Percentiles rank a stretch among this genome's conserved stretches.
Conservation (phyloP, 2,329 filamentous ascomycete species). For the Aspergillus luchuensis region DNA sequence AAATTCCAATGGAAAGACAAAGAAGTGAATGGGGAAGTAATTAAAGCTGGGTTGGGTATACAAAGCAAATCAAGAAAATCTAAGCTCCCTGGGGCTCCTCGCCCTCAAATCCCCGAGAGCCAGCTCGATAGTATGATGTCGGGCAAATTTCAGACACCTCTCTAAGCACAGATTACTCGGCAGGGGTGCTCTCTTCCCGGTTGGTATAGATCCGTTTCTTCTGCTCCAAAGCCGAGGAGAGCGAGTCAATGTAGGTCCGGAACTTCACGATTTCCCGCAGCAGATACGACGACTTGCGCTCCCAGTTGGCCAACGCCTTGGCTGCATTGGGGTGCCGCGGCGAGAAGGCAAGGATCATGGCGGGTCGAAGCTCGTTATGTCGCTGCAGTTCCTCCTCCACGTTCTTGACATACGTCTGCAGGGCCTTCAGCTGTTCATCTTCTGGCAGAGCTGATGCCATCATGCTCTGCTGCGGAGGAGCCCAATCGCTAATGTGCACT, state of each 20-base stretch:
- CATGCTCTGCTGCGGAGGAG: constrained; percentile 85
- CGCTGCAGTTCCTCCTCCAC: constrained; percentile 82
- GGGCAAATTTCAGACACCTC: not conserved
- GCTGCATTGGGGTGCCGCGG: constrained; percentile 76
- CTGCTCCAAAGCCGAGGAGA: constrained; percentile 69
- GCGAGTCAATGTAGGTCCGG: constrained; percentile 85
- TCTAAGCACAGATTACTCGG: constrained; percentile 4
- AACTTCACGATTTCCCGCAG: constrained; percentile 96
- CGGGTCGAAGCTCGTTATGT: constrained; percentile 84
- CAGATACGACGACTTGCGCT: constrained; percentile 89
- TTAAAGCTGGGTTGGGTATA: not conserved
- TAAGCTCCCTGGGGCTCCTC: not conserved
- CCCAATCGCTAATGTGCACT: constrained; percentile 83
- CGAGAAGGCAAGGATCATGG: constrained; percentile 88
- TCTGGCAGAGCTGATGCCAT: constrained; percentile 78
- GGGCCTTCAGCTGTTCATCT: constrained; percentile 73
- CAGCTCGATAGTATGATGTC: not conserved
- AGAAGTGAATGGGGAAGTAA: not conserved
- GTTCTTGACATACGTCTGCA: constrained; percentile 77
- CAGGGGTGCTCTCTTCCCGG: constrained; percentile 22
- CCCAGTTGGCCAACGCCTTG: constrained; percentile 95
- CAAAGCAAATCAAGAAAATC: not conserved
- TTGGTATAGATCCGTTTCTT: constrained; percentile 69
- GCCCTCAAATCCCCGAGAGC: not conserved
- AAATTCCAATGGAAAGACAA: not conserved